Percentiles rank a stretch among this genome's conserved stretches.
Conservation (phyloP, 2,329 filamentous ascomycete genomes). For the Neoscytalidium dimidiatum region DNA sequence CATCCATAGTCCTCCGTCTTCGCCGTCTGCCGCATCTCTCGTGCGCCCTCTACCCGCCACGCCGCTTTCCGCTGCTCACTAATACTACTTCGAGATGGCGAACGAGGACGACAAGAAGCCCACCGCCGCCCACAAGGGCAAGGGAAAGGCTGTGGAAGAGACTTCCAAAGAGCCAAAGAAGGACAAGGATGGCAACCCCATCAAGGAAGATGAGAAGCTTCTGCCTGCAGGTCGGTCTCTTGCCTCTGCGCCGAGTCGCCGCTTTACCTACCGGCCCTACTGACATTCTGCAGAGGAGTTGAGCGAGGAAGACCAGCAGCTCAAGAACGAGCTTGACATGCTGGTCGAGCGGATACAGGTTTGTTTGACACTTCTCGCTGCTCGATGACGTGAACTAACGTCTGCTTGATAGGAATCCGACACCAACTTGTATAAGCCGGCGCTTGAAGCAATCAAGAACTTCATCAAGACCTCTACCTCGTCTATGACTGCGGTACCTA, state of each 20-base stretch:
- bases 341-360: constrained; percentile 93
- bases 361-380: constrained; percentile 25
- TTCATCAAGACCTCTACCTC: constrained; percentile 99
- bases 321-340: constrained; percentile 98
- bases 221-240: constrained; percentile 57
- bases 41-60: constrained; percentile 21
- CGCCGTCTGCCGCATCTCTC: not conserved
- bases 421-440: constrained; percentile 82
- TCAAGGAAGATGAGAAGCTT: constrained; percentile 76
- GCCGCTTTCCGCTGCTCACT: constrained; percentile 32
- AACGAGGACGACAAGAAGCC: constrained; percentile 87
- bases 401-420: constrained; percentile 66
- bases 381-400: not conserved
- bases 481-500: constrained; percentile 98
- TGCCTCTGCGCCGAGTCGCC: not conserved
- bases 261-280: not conserved
- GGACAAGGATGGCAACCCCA: constrained; percentile 69
- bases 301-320: constrained; percentile 95
- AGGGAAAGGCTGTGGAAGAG: constrained; percentile 81
- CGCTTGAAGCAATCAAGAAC: constrained; percentile 94
- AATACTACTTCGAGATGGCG: constrained; percentile 60
- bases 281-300: constrained; percentile 70
- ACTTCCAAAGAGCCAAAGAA: constrained; percentile 60
- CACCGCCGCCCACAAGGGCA: constrained; percentile 88
- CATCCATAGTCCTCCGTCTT: not conserved